These are phyloP conservation scores for Sinapis alba DNA, from an alignment of 441 rosid genomes.

Conservation along the genomic window DNA sequence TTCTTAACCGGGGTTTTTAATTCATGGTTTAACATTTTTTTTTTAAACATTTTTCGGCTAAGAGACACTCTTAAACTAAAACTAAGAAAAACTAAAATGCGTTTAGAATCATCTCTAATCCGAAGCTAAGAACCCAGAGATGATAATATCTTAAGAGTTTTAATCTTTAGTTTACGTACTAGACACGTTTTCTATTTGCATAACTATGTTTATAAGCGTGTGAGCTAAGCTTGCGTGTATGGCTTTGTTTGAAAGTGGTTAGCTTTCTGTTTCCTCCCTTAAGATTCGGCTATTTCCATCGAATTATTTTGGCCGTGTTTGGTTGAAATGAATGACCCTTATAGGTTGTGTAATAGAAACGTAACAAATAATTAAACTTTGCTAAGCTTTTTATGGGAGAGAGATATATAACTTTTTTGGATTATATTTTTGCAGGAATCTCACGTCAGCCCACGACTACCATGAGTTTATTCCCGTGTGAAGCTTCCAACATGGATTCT, in stretches of 20 bases:
- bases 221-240: not conserved
- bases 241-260: not conserved
- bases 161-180: not conserved
- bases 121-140: too few relatives aligned
- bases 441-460: slow-evolving; percentile 43
- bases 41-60: too few relatives aligned
- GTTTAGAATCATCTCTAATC: too few relatives aligned
- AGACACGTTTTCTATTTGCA: not conserved
- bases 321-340: not conserved
- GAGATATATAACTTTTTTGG: not conserved
- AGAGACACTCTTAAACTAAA: too few relatives aligned
- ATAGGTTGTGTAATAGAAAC: not conserved
- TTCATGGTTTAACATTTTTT: too few relatives aligned
- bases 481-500: slow-evolving; percentile 29
- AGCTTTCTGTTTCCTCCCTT: slow-evolving; percentile 9
- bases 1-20: too few relatives aligned
- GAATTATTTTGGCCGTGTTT: not conserved
- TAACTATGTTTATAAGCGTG: not conserved
- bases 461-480: slow-evolving; percentile 64
- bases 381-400: not conserved
- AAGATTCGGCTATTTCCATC: not conserved
- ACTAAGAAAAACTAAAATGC: too few relatives aligned
- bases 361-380: not conserved
- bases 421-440: slow-evolving; percentile 40
- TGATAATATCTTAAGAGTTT: too few relatives aligned